These are phyloP conservation scores for Davidsoniella australis DNA, from an alignment of 2,329 filamentous ascomycete genomes.

Conservation along the genomic window DNA sequence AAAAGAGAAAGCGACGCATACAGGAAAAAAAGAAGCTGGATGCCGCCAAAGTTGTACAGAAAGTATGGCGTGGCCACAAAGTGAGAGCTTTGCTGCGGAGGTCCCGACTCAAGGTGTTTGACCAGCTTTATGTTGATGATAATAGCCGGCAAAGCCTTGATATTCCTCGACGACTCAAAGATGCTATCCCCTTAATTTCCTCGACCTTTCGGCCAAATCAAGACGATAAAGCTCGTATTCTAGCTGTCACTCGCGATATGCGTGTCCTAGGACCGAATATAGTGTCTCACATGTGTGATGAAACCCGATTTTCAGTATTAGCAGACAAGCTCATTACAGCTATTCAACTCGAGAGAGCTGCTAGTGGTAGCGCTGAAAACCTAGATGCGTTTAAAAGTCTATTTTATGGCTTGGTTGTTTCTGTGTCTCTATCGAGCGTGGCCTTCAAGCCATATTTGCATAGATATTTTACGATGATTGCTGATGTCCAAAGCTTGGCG, in stretches of 20 bases:
- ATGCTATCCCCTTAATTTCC: neutral
- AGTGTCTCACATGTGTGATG: too few species aligned
- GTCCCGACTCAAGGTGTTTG: slow-evolving; percentile 43
- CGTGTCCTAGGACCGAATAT: neutral
- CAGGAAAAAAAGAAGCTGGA: slow-evolving; percentile 62
- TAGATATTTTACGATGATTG: neutral
- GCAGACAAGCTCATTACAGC: too few species aligned
- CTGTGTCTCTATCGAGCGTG: neutral
- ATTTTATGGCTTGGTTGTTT: neutral
- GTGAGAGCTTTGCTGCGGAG: slow-evolving; percentile 41
- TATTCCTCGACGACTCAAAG: neutral
- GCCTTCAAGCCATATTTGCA: neutral
- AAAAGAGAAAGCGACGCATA: slow-evolving; percentile 66
- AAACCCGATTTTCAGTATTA: too few species aligned
- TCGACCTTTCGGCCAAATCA: neutral
- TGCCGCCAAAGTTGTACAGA: slow-evolving; percentile 59
- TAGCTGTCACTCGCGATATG: slow-evolving; percentile 1
- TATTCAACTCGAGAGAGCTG: too few species aligned
- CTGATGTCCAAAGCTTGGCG: neutral
- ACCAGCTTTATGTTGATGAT: slow-evolving; percentile 33
- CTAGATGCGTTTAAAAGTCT: neutral
- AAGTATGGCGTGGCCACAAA: slow-evolving; percentile 63
- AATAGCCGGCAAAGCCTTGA: neutral
- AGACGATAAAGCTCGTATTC: neutral
- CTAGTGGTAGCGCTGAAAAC: too few species aligned